Percentiles rank a stretch among this genome's conserved stretches.
Conservation (phyloP, 306 rosid species). For the Quercus berberidifolia region DNA sequence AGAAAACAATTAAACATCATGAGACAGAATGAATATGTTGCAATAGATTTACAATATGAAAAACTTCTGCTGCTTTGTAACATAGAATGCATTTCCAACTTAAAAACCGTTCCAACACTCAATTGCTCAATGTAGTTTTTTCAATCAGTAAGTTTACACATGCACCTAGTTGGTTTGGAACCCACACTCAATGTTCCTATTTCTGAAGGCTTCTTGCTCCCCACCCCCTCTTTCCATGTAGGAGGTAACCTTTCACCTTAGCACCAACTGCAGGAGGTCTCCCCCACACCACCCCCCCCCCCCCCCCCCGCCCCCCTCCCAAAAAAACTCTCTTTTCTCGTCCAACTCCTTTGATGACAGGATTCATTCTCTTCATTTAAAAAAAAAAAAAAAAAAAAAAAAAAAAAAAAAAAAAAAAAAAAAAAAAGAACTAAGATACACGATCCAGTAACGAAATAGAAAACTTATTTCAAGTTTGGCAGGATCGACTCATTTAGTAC, state of each 20-base stretch:
- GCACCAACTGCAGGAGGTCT: too few relatives aligned
- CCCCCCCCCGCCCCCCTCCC: too few relatives aligned
- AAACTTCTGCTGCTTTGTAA: background rate
- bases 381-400: background rate
- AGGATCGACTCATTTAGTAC: slow-evolving; percentile 69
- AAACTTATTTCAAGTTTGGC: slow-evolving; percentile 70
- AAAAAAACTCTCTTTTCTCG: background rate
- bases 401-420: background rate
- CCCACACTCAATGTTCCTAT: too few relatives aligned
- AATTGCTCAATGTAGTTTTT: too few relatives aligned
- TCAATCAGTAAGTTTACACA: too few relatives aligned
- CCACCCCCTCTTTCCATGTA: too few relatives aligned
- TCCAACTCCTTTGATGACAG: background rate
- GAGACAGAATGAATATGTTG: too few relatives aligned
- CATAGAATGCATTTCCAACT: background rate
- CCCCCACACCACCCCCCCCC: too few relatives aligned
- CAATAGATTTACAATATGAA: background rate
- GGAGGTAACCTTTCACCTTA: too few relatives aligned
- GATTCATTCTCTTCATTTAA: background rate
- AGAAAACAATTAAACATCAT: too few relatives aligned
- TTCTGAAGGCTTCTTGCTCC: too few relatives aligned
- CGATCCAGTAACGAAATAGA: background rate
- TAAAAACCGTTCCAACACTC: background rate
- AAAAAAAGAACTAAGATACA: background rate
- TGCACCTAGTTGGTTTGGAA: too few relatives aligned